Percentiles rank a stretch among this genome's conserved stretches.
Evolutionary conservation across 179 eudicot species (phyloP).

Genomic region (Pouteria campechiana): DNA sequence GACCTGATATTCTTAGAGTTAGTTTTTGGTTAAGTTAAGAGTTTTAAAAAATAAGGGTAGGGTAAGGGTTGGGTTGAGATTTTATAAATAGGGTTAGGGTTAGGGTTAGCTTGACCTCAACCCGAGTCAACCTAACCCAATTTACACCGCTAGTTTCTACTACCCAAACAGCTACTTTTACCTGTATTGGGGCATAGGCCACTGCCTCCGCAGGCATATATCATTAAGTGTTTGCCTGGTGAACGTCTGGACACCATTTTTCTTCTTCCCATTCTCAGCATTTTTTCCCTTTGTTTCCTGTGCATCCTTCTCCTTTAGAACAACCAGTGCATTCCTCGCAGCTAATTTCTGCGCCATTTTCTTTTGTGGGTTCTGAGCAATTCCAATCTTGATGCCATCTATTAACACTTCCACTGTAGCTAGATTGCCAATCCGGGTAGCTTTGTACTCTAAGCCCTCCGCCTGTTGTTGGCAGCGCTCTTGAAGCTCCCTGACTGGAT

Average conservation of each 20-base stretch:
- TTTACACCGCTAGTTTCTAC: no score
- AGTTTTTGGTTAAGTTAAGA: no score
- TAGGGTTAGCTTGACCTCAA: no score
- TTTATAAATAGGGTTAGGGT: no score
- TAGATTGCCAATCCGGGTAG: slow-evolving; percentile 70
- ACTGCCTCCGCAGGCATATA: slow-evolving; percentile 88
- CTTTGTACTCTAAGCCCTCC: slow-evolving; percentile 94
- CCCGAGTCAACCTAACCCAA: no score
- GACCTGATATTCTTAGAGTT: no score
- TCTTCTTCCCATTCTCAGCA: slow-evolving; percentile 58
- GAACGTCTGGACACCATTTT: slow-evolving; percentile 58
- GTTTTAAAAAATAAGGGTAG: no score
- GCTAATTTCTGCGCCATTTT: slow-evolving; percentile 99
- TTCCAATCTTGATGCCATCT: slow-evolving; percentile 88
- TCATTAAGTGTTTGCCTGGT: slow-evolving; percentile 96
- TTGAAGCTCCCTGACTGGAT: slow-evolving; percentile 96
- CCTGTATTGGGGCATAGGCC: slow-evolving; percentile 99
- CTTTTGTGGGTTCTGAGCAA: slow-evolving; percentile 92
- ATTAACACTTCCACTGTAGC: slow-evolving; percentile 93
- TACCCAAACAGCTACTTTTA: slow-evolving; percentile 15
- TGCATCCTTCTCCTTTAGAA: slow-evolving; percentile 66
- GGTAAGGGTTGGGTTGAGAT: no score
- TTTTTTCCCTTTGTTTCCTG: slow-evolving; percentile 43
- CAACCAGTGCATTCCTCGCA: slow-evolving; percentile 82
- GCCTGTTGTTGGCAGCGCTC: slow-evolving; percentile 99